Conservation (phyloP, 129 eudicot genomes). For the Gnaphalium uliginosum region DNA sequence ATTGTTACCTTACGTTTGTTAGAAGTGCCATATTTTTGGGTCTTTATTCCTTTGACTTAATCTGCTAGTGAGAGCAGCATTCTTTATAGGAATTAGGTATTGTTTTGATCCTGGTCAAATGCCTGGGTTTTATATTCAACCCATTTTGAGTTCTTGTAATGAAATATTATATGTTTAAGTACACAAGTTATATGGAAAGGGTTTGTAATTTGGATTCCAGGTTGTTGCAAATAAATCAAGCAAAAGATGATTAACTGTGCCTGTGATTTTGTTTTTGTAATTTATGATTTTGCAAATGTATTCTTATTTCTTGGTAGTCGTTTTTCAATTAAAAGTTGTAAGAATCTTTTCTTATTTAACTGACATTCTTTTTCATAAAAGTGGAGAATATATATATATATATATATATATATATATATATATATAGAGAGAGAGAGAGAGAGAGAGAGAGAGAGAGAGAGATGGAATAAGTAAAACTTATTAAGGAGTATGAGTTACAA, state of each 20-base stretch:
- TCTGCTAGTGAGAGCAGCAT: slow-evolving; percentile 40
- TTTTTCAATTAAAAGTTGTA: too few relatives aligned
- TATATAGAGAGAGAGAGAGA: too few relatives aligned
- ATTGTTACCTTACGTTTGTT: slow-evolving; percentile 24
- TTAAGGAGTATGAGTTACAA: too few relatives aligned
- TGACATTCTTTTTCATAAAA: too few relatives aligned
- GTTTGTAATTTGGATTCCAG: neutral
- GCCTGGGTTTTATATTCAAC: slow-evolving; percentile 22
- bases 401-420: too few relatives aligned
- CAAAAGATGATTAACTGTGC: neutral
- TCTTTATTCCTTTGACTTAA: neutral
- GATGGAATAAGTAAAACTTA: too few relatives aligned
- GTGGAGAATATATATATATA: too few relatives aligned
- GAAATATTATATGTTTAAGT: slow-evolving; percentile 17
- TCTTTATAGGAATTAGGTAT: slow-evolving; percentile 40
- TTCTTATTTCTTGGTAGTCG: neutral
- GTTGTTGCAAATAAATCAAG: neutral
- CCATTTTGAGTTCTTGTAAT: slow-evolving; percentile 30
- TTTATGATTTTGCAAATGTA: neutral
- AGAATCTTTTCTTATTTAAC: too few relatives aligned
- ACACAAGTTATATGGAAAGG: slow-evolving; percentile 26
- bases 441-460: too few relatives aligned
- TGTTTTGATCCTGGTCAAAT: slow-evolving; percentile 19
- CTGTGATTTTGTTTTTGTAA: neutral
- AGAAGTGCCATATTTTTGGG: slow-evolving; percentile 37